phyloP scores from a whole-genome alignment of 352 stramenopile species.

The Pythium apleroticum region DNA sequence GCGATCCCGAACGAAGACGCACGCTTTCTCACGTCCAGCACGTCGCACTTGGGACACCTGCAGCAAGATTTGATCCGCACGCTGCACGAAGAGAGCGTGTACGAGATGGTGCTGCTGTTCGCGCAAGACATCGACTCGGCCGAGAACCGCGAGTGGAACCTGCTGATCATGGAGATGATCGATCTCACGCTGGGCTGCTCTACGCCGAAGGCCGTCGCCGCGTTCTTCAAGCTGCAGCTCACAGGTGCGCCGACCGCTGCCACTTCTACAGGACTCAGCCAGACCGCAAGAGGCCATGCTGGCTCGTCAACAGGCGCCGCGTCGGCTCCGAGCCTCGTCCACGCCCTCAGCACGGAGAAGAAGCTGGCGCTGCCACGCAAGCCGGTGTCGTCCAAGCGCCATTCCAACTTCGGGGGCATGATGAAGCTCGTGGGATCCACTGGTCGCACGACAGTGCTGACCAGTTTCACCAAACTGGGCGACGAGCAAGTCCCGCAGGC shows the following conservation, averaged over 20 bases:
- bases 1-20: conserved; percentile 81
- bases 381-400: conserved; percentile 40
- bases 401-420: conserved; percentile 89
- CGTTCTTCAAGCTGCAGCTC: conserved; percentile 46
- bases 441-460: conserved; percentile 63
- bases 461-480: conserved; percentile 69
- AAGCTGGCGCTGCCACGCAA: conserved; percentile 36
- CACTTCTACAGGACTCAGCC: neutral
- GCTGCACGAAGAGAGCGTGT: conserved; percentile 80
- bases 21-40: conserved; percentile 79
- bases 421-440: conserved; percentile 76
- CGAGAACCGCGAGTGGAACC: conserved; percentile 86
- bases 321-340: conserved; percentile 8
- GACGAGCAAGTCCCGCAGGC: conserved; percentile 73
- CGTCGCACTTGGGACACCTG: conserved; percentile 71
- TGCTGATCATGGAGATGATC: conserved; percentile 90
- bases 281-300: neutral
- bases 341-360: conserved; percentile 59
- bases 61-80: conserved; percentile 81
- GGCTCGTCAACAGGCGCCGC: neutral
- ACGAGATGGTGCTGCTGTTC: conserved; percentile 88
- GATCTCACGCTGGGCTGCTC: conserved; percentile 77
- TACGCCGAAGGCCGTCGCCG: conserved; percentile 61
- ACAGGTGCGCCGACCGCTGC: neutral
- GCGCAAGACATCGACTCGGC: conserved; percentile 82